phyloP scores from a whole-genome alignment of 176 grass and related monocot genomes.

The Oryza glaberrima region DNA sequence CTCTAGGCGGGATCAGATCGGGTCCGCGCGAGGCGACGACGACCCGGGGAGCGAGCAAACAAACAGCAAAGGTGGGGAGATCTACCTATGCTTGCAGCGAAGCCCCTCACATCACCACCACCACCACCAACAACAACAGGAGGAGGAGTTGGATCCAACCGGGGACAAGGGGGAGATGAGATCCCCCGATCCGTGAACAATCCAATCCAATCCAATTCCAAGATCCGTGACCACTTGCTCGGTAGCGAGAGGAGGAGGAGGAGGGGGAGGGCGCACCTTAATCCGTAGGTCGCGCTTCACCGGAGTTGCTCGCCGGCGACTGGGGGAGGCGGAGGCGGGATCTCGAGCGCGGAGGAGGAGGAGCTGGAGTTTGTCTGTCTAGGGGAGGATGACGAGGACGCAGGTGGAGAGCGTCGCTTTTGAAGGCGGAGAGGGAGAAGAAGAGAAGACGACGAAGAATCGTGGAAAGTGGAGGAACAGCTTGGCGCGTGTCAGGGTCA shows the following conservation, averaged over 20 bases:
- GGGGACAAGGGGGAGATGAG: not conserved
- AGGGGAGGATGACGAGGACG: slow-evolving; percentile 34
- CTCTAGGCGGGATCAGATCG: not conserved
- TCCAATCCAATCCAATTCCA: not conserved
- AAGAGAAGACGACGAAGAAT: not conserved
- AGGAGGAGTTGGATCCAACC: not conserved
- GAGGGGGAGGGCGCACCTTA: not conserved
- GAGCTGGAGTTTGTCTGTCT: not conserved
- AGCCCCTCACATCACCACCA: not conserved
- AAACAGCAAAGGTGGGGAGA: not conserved
- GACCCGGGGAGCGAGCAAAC: not conserved
- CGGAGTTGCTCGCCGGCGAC: not conserved
- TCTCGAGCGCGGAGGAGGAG: not conserved
- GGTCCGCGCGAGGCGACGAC: not conserved
- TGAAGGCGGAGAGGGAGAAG: not conserved
- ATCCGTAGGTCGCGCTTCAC: not conserved
- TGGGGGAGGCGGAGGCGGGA: not conserved
- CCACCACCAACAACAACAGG: too few relatives aligned
- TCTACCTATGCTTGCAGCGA: not conserved
- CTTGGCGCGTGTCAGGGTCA: not conserved
- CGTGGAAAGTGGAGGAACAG: slow-evolving; percentile 2
- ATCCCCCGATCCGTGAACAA: not conserved
- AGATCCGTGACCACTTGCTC: not conserved
- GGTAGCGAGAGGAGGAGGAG: not conserved
- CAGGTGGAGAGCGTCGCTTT: slow-evolving; percentile 17